phyloP scores from a whole-genome alignment of 257 asterid species.

The Solanum microdontum region DNA sequence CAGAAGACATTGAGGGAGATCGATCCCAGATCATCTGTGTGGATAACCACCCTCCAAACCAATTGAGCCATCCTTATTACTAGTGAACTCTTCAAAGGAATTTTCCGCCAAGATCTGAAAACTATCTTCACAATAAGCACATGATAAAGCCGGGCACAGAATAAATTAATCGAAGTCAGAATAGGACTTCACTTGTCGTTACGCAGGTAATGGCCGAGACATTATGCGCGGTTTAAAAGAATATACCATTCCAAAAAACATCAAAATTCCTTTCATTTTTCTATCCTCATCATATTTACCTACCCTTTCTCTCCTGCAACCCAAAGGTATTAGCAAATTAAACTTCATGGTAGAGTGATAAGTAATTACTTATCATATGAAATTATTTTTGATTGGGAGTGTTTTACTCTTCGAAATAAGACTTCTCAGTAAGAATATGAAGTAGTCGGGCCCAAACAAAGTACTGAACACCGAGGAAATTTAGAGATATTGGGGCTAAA shows the following conservation, averaged over 20 bases:
- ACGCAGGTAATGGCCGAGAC: neutral
- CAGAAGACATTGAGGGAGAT: accelerated
- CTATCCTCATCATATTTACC: neutral
- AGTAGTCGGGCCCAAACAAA: neutral
- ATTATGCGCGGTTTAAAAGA: neutral
- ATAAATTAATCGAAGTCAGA: neutral
- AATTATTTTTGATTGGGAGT: neutral
- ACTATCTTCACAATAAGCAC: neutral
- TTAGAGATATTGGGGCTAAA: neutral
- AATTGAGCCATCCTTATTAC: neutral
- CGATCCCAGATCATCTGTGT: too few relatives aligned
- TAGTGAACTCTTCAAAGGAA: neutral
- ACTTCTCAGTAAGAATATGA: neutral
- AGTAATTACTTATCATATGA: too few relatives aligned
- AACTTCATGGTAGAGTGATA: neutral
- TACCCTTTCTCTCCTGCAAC: neutral
- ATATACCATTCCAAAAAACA: neutral
- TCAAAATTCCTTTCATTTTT: neutral
- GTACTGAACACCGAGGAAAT: neutral
- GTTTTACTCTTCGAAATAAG: neutral
- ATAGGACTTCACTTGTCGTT: neutral
- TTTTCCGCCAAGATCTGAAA: neutral
- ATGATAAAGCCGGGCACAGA: neutral
- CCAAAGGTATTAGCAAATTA: neutral
- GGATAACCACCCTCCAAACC: neutral